Conservation (phyloP, 2,329 filamentous ascomycete genomes). For the Beauveria medogensis region DNA sequence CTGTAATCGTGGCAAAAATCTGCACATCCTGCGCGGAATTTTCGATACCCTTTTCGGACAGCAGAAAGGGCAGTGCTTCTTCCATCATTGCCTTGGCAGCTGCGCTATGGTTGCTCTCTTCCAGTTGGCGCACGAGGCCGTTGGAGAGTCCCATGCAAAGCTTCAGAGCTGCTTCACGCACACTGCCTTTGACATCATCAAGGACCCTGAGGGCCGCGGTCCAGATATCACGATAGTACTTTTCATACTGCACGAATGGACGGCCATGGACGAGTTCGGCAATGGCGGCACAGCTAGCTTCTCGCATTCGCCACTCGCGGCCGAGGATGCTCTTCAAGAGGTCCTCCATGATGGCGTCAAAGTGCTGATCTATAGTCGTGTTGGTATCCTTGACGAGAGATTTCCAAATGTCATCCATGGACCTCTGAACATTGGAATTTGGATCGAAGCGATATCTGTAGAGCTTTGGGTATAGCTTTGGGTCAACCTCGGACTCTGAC, state of each 20-base stretch:
- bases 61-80: conserved; percentile 80
- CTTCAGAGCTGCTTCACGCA: conserved; percentile 70
- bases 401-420: conserved; percentile 98
- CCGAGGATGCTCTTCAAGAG: conserved; percentile 78
- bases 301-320: conserved; percentile 85
- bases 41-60: conserved; percentile 83
- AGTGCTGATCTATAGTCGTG: conserved; percentile 68
- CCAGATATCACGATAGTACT: conserved; percentile 81
- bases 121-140: conserved; percentile 75
- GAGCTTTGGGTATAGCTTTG: conserved; percentile 90
- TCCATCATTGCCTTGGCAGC: conserved; percentile 73
- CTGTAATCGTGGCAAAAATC: conserved; percentile 69
- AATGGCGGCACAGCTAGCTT: conserved; percentile 87
- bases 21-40: conserved; percentile 84
- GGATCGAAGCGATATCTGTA: conserved; percentile 94
- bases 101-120: conserved; percentile 63
- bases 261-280: conserved; percentile 80
- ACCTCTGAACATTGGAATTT: conserved; percentile 82
- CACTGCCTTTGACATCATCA: conserved; percentile 91
- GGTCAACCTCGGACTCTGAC: conserved; percentile 79
- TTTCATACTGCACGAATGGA: conserved; percentile 68
- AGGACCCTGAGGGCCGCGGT: conserved; percentile 79
- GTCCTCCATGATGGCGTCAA: conserved; percentile 83
- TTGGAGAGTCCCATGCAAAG: conserved; percentile 80
- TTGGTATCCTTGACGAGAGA: conserved; percentile 85